Base-by-base conservation (phyloP, 352 stramenopile genomes). In the Peronosclerospora sorghi region DNA sequence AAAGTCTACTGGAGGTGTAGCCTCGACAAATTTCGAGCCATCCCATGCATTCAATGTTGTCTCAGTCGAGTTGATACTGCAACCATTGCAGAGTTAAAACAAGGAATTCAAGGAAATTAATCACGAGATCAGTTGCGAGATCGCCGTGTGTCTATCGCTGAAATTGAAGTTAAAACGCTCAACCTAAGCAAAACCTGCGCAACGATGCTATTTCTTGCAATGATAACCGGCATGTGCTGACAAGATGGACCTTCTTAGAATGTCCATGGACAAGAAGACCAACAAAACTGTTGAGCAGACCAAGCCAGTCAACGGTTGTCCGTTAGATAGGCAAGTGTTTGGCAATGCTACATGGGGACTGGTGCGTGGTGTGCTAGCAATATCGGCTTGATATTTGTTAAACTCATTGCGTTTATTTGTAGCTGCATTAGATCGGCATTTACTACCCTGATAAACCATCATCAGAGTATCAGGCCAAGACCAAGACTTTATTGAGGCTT, bases 381-480 rank as follows among this genome's bases (percentile, higher is more conserved):
- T 41, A 46, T 4, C n/a, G 24, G 10, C 21, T 26, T 2, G 8
- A 32, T 20, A 13, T 39, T 50, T 23, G 4, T 28, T 19, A 6
- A 26, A 8, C 19, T 8, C 2, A 19, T 32, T n/a, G 1, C 14
- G 17, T 4, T 41, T 40, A 6, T 17, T 21, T 60, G 4, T 47
- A 95, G 81, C 63, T 96, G 30, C 88, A 97, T 51, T 95, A 84
- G 9, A 96, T 92, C 69, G 91, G 92, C 10, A 91, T 95, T 28
- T 98, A 98, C 73, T 98, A 97, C 73, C 95, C 95, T 1, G 90
- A 98, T 13, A 84, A 93, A 41, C 95, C 95, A 28, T 88, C 83
- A 0, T 39, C 54, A 6, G 75, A 97, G 41, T 87, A 98, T 53
- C 73, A 97, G 58, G 32, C 77, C 23, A 84, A 89, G 40, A 88